Evolutionary conservation across 73 alveolate species (phyloP).

Genomic region (Paramecium biaurelia): DNA sequence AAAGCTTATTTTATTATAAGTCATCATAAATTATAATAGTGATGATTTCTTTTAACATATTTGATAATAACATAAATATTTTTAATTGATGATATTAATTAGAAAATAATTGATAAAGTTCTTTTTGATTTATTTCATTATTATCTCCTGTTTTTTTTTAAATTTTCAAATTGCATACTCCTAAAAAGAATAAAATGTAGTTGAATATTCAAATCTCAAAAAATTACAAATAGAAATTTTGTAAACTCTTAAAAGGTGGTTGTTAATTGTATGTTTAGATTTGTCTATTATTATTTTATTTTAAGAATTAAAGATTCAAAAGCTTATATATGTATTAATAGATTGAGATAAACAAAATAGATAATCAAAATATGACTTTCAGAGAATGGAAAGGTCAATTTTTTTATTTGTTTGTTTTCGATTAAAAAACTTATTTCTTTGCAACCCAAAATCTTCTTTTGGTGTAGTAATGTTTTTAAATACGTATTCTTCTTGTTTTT

Average conservation of each 20-base stretch:
- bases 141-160: not conserved
- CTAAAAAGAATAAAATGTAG: not conserved
- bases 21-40: conserved; percentile 49
- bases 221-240: not conserved
- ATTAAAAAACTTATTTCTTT: not conserved
- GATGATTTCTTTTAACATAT: not conserved
- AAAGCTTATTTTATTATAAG: conserved; percentile 48
- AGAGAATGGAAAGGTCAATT: conserved; percentile 5
- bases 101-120: not conserved
- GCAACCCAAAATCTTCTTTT: not conserved
- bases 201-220: not conserved
- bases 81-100: not conserved
- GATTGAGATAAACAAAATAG: not conserved
- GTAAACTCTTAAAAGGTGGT: not conserved
- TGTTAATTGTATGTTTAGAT: not conserved
- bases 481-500: not conserved
- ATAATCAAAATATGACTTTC: not conserved
- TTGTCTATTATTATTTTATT: not conserved
- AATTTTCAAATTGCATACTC: not conserved
- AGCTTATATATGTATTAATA: not conserved
- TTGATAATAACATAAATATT: not conserved
- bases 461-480: not conserved
- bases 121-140: not conserved
- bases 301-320: not conserved
- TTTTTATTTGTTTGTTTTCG: not conserved